Conservation (phyloP, 257 asterid species). For the Ballota nigra region DNA sequence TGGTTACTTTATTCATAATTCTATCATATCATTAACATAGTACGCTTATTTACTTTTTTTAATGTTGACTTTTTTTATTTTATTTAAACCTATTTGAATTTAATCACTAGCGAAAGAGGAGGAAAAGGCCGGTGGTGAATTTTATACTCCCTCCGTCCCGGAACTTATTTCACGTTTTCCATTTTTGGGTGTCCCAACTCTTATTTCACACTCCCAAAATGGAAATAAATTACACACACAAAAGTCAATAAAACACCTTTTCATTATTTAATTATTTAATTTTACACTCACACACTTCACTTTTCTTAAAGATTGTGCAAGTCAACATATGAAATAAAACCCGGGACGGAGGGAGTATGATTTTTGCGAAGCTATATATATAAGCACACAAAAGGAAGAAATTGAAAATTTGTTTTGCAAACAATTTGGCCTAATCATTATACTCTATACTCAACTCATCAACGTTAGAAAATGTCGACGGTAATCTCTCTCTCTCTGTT, state of each 20-base stretch:
- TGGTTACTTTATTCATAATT: not conserved
- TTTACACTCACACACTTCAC: no score
- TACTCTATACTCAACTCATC: slow-evolving; percentile 1
- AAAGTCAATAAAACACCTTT: no score
- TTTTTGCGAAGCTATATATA: not conserved
- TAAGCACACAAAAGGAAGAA: not conserved
- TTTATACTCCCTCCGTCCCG: no score
- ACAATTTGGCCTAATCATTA: not conserved
- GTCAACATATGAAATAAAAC: no score
- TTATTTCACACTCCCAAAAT: no score
- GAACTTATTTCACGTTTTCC: no score
- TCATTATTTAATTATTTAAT: no score
- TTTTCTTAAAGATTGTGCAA: no score
- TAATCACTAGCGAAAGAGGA: slow-evolving; percentile 25
- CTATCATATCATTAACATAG: not conserved
- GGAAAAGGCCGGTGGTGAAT: slow-evolving; percentile 35
- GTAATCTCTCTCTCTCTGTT: not conserved
- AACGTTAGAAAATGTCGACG: slow-evolving; percentile 22
- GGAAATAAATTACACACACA: no score
- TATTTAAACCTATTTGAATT: not conserved
- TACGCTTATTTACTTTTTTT: not conserved
- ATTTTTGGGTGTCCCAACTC: no score
- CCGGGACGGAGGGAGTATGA: no score
- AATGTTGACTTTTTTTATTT: slow-evolving; percentile 17
- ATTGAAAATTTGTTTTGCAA: not conserved